Percentiles rank a stretch among this genome's conserved stretches.
phyloP scores from a whole-genome alignment of 495 filamentous ascomycete genomes.

The Immersiella caudata region DNA sequence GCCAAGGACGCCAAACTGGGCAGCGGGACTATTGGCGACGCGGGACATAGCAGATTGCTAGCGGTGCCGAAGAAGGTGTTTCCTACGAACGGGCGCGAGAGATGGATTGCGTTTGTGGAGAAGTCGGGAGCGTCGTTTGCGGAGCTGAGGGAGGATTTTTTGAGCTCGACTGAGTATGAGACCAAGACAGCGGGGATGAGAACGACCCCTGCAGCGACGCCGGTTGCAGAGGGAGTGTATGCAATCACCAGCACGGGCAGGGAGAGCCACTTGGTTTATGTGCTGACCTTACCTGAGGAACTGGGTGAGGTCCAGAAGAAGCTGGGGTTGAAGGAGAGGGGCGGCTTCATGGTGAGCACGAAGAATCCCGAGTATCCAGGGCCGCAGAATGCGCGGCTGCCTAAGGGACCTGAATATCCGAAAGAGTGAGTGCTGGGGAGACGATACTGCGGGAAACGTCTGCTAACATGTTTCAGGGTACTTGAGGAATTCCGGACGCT shows the following conservation, averaged over 20 bases:
- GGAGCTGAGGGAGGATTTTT: constrained; percentile 72
- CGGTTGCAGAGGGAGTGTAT: constrained; percentile 86
- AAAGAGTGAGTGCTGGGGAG: constrained; percentile 58
- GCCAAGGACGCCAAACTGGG: constrained; percentile 68
- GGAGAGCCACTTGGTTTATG: constrained; percentile 77
- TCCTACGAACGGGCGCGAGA: constrained; percentile 69
- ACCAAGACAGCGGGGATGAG: constrained; percentile 77
- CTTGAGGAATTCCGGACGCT: constrained; percentile 72
- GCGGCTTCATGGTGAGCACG: constrained; percentile 76
- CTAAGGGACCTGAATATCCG: constrained; percentile 70
- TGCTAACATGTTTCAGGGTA: constrained; percentile 47
- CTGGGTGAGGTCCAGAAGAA: constrained; percentile 74
- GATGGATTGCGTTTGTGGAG: constrained; percentile 85
- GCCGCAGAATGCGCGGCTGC: constrained; percentile 64
- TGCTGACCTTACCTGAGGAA: constrained; percentile 74
- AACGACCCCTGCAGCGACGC: constrained; percentile 69
- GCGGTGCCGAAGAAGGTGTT: constrained; percentile 86
- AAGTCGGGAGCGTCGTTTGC: constrained; percentile 68
- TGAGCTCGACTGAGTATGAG: constrained; percentile 67
- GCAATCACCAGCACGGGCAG: constrained; percentile 73
- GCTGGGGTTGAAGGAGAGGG: constrained; percentile 71
- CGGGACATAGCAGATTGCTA: constrained; percentile 69
- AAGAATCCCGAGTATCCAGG: constrained; percentile 76
- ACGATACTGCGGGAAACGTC: constrained; percentile 16
- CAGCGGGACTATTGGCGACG: constrained; percentile 64